Base-by-base conservation (phyloP, 352 stramenopile species). In the Elongisporangium anandrum region DNA sequence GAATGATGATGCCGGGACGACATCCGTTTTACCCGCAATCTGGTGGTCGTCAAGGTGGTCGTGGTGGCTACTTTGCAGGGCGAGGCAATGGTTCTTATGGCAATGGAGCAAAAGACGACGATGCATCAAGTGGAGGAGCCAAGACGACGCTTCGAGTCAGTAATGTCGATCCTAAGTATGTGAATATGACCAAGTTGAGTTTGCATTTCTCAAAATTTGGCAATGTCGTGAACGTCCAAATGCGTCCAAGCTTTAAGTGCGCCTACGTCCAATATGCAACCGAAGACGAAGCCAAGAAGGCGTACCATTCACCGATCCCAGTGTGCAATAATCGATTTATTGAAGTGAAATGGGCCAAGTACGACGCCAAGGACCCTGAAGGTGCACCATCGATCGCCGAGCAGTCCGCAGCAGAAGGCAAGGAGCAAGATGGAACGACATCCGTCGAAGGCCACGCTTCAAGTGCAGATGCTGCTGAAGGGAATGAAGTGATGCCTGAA, bases 271-370 rank as follows among this genome's bases (percentile, higher is more conserved):
- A 95, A 57, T 95, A 93, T 65, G 82, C 82, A 54, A 93, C 69
- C 5, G 79, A 91, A 54, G 84, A 91, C 3, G 80, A 91, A 54
- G 86, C 86, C 8, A 88, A 87, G 65, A 92, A 90, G 60, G 86
- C 86, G 20, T 93, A 93, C 70, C 85, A 94, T 59, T 95, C 86
- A 47, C 86, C 86, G 0, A 86, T 93, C 10, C 84, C 86, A 51
- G 86, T 95, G 48, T 95, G 86, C 75, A 95, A 95, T 64, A 95
- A 95, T 63, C 84, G 86, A 9, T 95, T 95, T 61, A 95, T 95
- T 50, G 81, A 87, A 49, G 86, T 95, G 21, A 93, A 94, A 61
- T 94, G 85, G 79, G 86, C 86, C 41, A 90, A 81, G 54, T 89
- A 92, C 61, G 85, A 92, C 41, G 72, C 84, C 2, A 87, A 89